Evolutionary conservation across 2,329 filamentous ascomycete genomes (phyloP), one percentile per base, ranked within the genome.

Genomic region (Xylariaceae sp.): DNA sequence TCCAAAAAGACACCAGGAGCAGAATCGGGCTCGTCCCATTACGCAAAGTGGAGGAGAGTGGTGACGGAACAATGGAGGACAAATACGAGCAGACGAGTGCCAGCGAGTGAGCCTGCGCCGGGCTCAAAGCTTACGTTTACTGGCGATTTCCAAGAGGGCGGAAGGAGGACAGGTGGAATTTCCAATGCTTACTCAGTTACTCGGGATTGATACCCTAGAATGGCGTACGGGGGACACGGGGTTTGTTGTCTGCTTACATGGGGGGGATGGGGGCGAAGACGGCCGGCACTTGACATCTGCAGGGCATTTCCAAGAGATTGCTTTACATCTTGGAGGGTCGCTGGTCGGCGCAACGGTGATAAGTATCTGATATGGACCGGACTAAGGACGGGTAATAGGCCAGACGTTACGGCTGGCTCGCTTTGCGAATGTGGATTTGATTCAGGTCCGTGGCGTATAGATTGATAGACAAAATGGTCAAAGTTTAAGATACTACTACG

Each of bases 1-100:
- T 99, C 46, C 86, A 94, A 73, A 82, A 81, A 59, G 91, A 97
- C 55, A 79, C 92, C 31, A 70, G 79, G 44, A 64, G 67, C 10
- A 76, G 81, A 54, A 65, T 83, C 51, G 78, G 75, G 4, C 59
- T 82, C 38, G 49, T 52, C 6, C 39, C 51, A 11, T 47, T 51
- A 15, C 56, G 54, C 19, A 55, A 48, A 32, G 50, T 56, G 17
- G 55, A 55, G n/a, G 53, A 58, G 12, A 27, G 7, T 27, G 53
- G 57, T 6, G 44, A 55, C 56, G 36, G 43, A n/a, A 47, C 51
- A 39, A 46, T 38, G 11, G 58, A 63, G 60, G 60, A 68, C 48
- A 42, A 66, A 17, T 49, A 56, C 33, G 60, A 55, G 18, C 54
- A 58, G 32, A 33, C 48, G 39, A 60, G 50, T 39, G 56, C 62